Percentiles rank a stretch among this genome's conserved stretches.
Conservation (phyloP, 176 grass and related monocot genomes). For the Aegilops umbellulata region DNA sequence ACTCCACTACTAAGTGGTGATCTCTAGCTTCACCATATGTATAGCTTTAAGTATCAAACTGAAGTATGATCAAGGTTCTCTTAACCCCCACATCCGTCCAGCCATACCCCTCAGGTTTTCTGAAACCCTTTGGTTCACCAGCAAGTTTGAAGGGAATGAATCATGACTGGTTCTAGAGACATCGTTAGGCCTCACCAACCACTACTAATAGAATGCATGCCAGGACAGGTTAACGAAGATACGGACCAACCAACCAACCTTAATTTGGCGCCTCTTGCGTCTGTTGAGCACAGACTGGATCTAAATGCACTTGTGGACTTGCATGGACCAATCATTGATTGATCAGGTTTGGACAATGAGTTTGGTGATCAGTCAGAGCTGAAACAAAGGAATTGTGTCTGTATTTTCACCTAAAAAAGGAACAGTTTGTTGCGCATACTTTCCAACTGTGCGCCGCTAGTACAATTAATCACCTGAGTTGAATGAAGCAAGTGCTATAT, state of each 20-base stretch:
- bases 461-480: background rate
- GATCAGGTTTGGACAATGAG: constrained; percentile 15
- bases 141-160: constrained; percentile 26
- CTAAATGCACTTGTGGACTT: constrained; percentile 21
- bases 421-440: background rate
- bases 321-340: constrained; percentile 23
- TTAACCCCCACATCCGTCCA: background rate
- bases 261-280: constrained; percentile 29
- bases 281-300: constrained; percentile 30
- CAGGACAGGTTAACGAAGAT: background rate
- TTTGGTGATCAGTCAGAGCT: constrained; percentile 31
- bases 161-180: constrained; percentile 10
- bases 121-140: background rate
- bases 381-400: background rate
- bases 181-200: constrained; percentile 26
- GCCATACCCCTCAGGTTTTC: constrained; percentile 23
- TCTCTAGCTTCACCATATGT: background rate
- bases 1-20: background rate
- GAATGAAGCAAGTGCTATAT: background rate
- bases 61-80: background rate
- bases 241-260: background rate
- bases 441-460: background rate
- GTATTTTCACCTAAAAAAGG: background rate
- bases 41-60: background rate
- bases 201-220: constrained; percentile 8